These are phyloP conservation scores for Casuarina equisetifolia DNA, from an alignment of 306 rosid genomes.

Conservation along the genomic window DNA sequence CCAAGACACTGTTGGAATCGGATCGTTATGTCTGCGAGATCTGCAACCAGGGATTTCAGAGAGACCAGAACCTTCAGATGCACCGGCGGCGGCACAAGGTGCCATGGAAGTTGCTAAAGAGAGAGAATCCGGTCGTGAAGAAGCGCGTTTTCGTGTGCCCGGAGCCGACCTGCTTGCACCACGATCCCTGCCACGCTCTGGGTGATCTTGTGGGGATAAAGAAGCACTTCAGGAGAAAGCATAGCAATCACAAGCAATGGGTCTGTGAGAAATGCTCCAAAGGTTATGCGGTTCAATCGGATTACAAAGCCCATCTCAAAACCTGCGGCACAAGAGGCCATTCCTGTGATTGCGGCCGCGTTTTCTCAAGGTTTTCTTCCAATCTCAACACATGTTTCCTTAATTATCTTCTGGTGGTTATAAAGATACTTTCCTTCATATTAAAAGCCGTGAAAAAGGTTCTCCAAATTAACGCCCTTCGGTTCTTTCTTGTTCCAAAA, in stretches of 20 bases:
- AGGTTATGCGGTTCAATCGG: constrained; percentile 96
- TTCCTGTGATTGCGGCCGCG: constrained; percentile 96
- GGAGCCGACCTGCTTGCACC: constrained; percentile 92
- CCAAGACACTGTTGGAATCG: constrained; percentile 89
- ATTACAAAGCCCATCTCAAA: constrained; percentile 95
- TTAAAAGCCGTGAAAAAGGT: neutral
- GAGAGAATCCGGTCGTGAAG: constrained; percentile 79
- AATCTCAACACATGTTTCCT: neutral
- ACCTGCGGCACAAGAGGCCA: constrained; percentile 98
- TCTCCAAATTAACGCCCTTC: constrained; percentile 16
- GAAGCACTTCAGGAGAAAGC: constrained; percentile 92
- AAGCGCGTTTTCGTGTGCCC: constrained; percentile 96
- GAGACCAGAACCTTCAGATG: constrained; percentile 99
- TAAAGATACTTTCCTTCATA: neutral
- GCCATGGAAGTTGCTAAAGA: constrained; percentile 94
- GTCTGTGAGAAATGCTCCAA: constrained; percentile 86
- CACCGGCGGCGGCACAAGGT: constrained; percentile 94
- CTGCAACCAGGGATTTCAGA: constrained; percentile 98
- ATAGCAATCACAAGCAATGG: constrained; percentile 96
- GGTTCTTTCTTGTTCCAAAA: neutral
- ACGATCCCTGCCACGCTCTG: constrained; percentile 91
- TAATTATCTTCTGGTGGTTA: neutral
- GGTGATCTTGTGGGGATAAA: constrained; percentile 98
- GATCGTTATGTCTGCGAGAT: constrained; percentile 99
- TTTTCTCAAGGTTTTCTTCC: constrained; percentile 69